These are phyloP conservation scores for Penicillium alfredii DNA, from an alignment of 495 filamentous ascomycete genomes.

Conservation along the genomic window DNA sequence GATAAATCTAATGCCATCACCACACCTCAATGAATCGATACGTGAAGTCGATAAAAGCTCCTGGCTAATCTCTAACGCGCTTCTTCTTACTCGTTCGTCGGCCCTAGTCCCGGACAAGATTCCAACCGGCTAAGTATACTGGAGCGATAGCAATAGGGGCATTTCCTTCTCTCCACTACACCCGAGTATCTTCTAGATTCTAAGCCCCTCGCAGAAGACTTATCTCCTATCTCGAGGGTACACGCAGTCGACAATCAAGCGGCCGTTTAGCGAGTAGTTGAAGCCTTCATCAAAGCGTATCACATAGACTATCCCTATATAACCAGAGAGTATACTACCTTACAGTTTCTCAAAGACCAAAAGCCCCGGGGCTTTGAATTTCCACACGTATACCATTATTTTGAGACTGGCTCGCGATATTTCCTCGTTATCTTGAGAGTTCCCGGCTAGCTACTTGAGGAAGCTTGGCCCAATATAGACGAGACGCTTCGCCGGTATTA, in stretches of 20 bases:
- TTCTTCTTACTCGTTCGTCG: slow-evolving; percentile 9
- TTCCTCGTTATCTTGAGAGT: slow-evolving; percentile 7
- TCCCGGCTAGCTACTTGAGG: slow-evolving; percentile 6
- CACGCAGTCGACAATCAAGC: slow-evolving; percentile 12
- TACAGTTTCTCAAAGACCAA: slow-evolving; percentile 9
- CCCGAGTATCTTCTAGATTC: slow-evolving; percentile 8
- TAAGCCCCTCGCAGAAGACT: slow-evolving; percentile 7
- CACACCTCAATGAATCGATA: slow-evolving; percentile 12
- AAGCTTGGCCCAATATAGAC: slow-evolving; percentile 11
- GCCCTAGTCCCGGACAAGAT: slow-evolving; percentile 6
- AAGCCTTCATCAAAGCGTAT: slow-evolving; percentile 11
- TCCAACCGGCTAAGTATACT: slow-evolving; percentile 7
- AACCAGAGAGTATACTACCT: slow-evolving; percentile 6
- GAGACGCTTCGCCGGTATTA: slow-evolving; percentile 7
- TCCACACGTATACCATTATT: slow-evolving; percentile 2
- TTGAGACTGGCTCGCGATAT: slow-evolving; percentile 4
- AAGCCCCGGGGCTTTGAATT: slow-evolving; percentile 2
- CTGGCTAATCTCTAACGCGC: slow-evolving; percentile 11
- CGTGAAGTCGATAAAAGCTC: slow-evolving; percentile 7
- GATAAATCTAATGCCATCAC: too few species aligned
- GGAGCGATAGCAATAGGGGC: slow-evolving; percentile 12
- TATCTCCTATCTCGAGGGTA: slow-evolving; percentile 5
- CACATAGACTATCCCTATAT: slow-evolving; percentile 5
- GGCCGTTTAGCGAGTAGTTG: slow-evolving; percentile 8
- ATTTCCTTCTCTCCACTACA: slow-evolving; percentile 10